Evolutionary conservation across 345 rosid species (phyloP).

Genomic region (Citrus mangshanensis): DNA sequence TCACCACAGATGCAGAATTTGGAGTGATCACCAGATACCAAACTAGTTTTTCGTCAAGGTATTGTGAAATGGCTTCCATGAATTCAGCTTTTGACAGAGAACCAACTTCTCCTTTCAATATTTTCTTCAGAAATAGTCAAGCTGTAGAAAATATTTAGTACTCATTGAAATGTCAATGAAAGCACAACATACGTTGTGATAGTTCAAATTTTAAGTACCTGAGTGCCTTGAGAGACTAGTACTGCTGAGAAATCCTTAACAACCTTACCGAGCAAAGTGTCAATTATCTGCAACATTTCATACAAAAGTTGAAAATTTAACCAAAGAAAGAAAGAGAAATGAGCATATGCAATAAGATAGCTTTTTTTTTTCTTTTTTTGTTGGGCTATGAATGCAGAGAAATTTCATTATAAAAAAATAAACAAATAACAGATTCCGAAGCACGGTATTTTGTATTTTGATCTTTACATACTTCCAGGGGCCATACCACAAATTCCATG

Average conservation of each 20-base stretch:
- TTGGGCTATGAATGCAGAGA: too few relatives aligned
- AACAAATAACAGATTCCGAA: background rate
- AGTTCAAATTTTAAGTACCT: constrained; percentile 38
- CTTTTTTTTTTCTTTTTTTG: too few relatives aligned
- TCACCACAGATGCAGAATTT: constrained; percentile 80
- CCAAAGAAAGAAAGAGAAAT: background rate
- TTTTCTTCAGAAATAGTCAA: constrained; percentile 66
- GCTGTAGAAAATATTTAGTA: constrained; percentile 26
- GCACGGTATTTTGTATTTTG: background rate
- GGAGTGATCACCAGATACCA: constrained; percentile 68
- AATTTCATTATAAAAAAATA: too few relatives aligned
- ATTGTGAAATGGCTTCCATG: constrained; percentile 64
- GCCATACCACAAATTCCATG: background rate
- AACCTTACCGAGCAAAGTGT: constrained; percentile 73
- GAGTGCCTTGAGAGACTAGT: constrained; percentile 86
- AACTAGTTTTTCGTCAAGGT: constrained; percentile 57
- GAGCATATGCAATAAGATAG: constrained; percentile 3
- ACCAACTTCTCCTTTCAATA: constrained; percentile 60
- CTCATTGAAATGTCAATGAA: background rate
- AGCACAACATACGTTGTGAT: background rate
- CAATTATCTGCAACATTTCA: constrained; percentile 55
- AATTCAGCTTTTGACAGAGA: constrained; percentile 62
- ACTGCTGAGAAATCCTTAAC: constrained; percentile 84
- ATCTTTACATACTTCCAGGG: background rate
- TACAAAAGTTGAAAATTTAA: background rate